Evolutionary conservation across 2,329 filamentous ascomycete species (phyloP).

Genomic region (Myrmaecium sp.): DNA sequence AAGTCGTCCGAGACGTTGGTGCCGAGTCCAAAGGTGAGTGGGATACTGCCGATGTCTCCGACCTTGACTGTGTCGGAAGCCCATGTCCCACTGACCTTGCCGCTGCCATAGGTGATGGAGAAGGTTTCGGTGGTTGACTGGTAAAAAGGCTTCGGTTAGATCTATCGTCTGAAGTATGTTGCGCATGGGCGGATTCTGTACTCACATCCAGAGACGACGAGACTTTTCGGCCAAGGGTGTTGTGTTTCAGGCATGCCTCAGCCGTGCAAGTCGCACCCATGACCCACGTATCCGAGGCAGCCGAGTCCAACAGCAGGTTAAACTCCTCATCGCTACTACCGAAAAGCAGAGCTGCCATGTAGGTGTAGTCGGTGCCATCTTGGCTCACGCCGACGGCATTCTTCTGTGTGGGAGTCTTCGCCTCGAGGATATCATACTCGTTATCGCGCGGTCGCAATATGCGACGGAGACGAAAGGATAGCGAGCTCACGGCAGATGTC

Average conservation of each 20-base stretch:
- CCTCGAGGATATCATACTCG: conserved; percentile 21
- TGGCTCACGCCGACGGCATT: conserved; percentile 35
- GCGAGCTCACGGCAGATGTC: conserved; percentile 6
- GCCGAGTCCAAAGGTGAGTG: conserved; percentile 55
- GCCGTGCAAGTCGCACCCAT: conserved; percentile 55
- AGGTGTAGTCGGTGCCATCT: conserved; percentile 37
- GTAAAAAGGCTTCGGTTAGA: background rate
- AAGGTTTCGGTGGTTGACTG: conserved; percentile 38
- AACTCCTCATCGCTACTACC: conserved; percentile 33
- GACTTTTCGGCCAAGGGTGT: conserved; percentile 47
- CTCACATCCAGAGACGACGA: conserved; percentile 42
- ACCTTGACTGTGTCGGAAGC: conserved; percentile 51
- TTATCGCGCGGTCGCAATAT: conserved; percentile 28
- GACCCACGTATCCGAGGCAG: conserved; percentile 59
- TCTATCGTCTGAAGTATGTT: background rate
- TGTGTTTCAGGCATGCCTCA: conserved; percentile 50
- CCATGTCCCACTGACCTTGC: conserved; percentile 49
- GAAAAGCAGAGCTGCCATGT: conserved; percentile 34
- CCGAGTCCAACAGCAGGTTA: conserved; percentile 38
- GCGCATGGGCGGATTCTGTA: background rate
- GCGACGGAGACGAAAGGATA: conserved; percentile 15
- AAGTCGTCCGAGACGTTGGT: conserved; percentile 58
- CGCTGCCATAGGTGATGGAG: conserved; percentile 59
- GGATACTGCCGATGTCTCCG: conserved; percentile 45
- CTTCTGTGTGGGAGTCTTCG: conserved; percentile 21